Conservation (phyloP, 169 alveolate species). For the Eimeria maxima region DNA sequence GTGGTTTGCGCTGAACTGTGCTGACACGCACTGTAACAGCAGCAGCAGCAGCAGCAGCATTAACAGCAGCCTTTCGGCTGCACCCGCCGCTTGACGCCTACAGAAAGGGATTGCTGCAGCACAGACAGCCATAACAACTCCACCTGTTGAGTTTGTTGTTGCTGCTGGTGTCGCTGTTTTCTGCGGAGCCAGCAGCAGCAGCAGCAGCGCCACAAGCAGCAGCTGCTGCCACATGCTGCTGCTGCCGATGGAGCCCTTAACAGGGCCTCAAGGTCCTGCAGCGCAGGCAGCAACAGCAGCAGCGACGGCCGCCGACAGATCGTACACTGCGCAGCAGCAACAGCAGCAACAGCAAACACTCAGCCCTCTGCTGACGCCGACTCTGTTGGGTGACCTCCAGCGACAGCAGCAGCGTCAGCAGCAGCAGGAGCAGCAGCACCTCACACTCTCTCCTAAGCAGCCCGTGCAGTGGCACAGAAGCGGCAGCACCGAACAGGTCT, state of each 20-base stretch:
- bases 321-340: not conserved
- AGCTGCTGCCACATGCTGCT: conserved; percentile 1
- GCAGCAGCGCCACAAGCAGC: conserved; percentile 8
- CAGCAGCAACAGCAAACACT: conserved; percentile 6
- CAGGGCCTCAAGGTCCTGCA: not conserved
- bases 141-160: not conserved
- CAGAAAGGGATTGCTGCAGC: not conserved
- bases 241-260: not conserved
- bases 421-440: conserved; percentile 14
- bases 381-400: not conserved
- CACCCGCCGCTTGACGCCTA: not conserved
- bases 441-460: not conserved
- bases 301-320: not conserved
- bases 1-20: not conserved
- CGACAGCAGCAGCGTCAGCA: not conserved
- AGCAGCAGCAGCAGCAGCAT: not conserved
- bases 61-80: not conserved
- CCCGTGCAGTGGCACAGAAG: conserved; percentile 2
- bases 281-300: not conserved
- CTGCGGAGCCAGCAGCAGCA: conserved; percentile 2
- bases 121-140: no score
- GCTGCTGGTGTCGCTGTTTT: not conserved
- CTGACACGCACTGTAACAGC: not conserved
- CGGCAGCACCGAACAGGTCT: not conserved
- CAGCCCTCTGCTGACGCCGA: conserved; percentile 28